Base-by-base conservation (phyloP, 2,329 filamentous ascomycete species). In the Colletotrichum sp. region DNA sequence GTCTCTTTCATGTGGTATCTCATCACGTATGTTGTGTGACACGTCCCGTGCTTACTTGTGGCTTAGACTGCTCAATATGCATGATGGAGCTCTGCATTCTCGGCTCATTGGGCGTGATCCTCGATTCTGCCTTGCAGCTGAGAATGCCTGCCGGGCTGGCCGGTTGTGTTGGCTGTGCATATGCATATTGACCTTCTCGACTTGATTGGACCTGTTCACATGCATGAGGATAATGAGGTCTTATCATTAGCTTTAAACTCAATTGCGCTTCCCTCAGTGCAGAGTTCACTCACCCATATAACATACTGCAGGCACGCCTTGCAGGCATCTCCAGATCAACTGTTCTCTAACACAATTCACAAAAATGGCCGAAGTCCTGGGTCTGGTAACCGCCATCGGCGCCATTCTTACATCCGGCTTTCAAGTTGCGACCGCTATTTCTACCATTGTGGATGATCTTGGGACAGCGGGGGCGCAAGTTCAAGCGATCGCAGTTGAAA, bases 1-100 rank as follows among this genome's bases (percentile, higher is more conserved):
- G 38, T 1, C 18, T 2, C 18, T 43, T 10, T 12, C 38, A n/a
- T 10, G 3, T 1, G 2, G 5, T 6, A 43, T 43, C 2, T 43
- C 18, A 4, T 43, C 38, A 2, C 8, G 18, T 10, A 43, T n/a
- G 18, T n/a, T 12, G 18, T 43, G 38, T n/a, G 18, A n/a, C 38
- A n/a, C 18, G 0, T 4, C 38, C 0, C 6, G 38, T n/a, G 38
- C 38, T 43, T 43, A 10, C 18, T 1, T 2, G 38, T n/a, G 38
- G 38, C 38, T 43, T 43, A 43, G 38, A 43, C 38, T 38, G 5
- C 18, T n/a, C 38, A 12, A n/a, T 0, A 43, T 2, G 38, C 18
- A 43, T 43, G 38, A 43, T 12, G 38, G 38, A 9, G 38, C 38
- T 43, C 9, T 43, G 0, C 18, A 43, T 2, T n/a, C 18, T 4